Base-by-base conservation (phyloP, 2,329 filamentous ascomycete species). In the Helotiales sp. region DNA sequence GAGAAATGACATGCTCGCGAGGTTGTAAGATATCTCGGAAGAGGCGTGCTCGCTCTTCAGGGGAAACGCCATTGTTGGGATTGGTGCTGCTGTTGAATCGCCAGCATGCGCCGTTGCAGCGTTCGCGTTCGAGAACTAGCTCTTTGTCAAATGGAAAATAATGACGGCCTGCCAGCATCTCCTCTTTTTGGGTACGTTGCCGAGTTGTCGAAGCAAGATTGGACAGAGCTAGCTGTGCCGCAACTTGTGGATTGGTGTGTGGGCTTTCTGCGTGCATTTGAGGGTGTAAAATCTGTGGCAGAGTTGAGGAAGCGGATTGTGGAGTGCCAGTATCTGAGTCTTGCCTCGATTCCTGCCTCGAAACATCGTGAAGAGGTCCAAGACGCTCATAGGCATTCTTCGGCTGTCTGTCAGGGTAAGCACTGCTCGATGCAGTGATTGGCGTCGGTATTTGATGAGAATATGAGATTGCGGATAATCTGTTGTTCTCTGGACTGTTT, bases 81-180 rank as follows among this genome's bases (percentile, higher is more conserved):
- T 93, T 93, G 32, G 87, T 90, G 20, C 91, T 90, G 77, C 91
- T 93, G 79, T 97, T 97, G 81, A 96, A 97, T 60, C 89, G 85
- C 86, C 91, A 94, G 73, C 95, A 89, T 4, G 93, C 93, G 13
- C 87, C 86, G 70, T 89, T 91, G 80, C 95, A 98, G 63, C 90
- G 86, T 76, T 96, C 89, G n/a, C 95, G 90, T 75, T 97, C 94
- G 22, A 92, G 85, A 15, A 92, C 86, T 5, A 99, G 85, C 74
- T 93, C 90, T 68, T 89, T 86, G 76, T 93, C 89, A 70, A 91
- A 94, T 6, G 92, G 92, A 68, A 89, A 89, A 79, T 93, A 98
- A n/a, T 88, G 85, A 47, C 91, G 86, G 13, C 92, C 92, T 34
- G 85, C 84, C 17, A 97, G 82, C 95, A 98, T 98, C 77, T 96